Evolutionary conservation across 306 rosid genomes (phyloP), one percentile per base, ranked within the genome.

Genomic region (Prunus armeniaca): DNA sequence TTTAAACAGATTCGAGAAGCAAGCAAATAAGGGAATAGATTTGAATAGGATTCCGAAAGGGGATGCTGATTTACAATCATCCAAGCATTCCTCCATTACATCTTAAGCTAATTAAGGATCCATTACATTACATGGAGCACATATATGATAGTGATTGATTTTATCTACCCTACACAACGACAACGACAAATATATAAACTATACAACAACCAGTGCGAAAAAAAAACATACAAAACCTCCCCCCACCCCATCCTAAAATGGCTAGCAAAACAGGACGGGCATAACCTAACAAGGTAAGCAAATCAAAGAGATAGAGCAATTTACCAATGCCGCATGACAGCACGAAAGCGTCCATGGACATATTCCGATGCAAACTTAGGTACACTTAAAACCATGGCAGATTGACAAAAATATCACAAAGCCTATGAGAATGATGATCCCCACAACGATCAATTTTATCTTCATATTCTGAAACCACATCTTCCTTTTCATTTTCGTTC

Each of bases 381-480:
- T 32, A 74, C 97, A 92, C 8, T 82, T 79, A 75, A 90, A 82
- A 50, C 97, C 98, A 27, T 77, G 83, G 51, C 98, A 95, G 63
- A 86, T 32, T 0, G 98, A 90, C 83, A 90, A 79, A 24, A 90
- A 84, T 41, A 92, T 61, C 71, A 92, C 51, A 73, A 95, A 87
- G 86, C 77, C 12, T 77, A 92, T 79, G 45, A 87, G 88, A 45
- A 92, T 1, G 67, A 75, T 30, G 24, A 92, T 89, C 14, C 88
- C 96, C 46, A 86, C 81, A 74, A 87, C 96, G 66, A 90, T 82
- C 89, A 95, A 79, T 80, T 95, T 95, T 5, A 95, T 84, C 91
- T 95, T 95, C 97, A 95, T 95, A 72, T 95, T 95, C 74, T 92
- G 82, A 70, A 85, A 19, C 99, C 99, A 95, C 99, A 95, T 95